Percentiles rank a stretch among this genome's conserved stretches.
Conservation (phyloP, 2,329 filamentous ascomycete species). For the Trichocomaceae sp. region DNA sequence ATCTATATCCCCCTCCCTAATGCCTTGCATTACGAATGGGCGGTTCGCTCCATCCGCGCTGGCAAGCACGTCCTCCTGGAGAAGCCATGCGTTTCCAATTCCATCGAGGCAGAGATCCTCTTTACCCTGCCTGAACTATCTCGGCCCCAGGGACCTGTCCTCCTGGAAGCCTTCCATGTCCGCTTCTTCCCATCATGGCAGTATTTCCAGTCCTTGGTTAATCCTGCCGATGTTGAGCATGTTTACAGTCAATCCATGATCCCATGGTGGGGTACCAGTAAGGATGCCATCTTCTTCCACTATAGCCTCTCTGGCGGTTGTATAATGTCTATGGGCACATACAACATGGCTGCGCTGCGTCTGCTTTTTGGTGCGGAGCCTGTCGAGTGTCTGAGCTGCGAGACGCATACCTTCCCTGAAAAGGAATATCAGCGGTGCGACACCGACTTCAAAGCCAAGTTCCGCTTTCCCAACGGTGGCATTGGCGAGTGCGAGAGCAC, state of each 20-base stretch:
- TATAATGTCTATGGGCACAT: constrained; percentile 29
- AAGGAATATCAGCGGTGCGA: constrained; percentile 35
- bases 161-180: constrained; percentile 48
- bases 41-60: constrained; percentile 41
- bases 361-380: constrained; percentile 25
- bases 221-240: constrained; percentile 33
- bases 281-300: constrained; percentile 41
- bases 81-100: constrained; percentile 44
- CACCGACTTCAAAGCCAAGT: constrained; percentile 29
- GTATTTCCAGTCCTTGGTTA: constrained; percentile 35
- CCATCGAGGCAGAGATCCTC: constrained; percentile 38
- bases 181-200: constrained; percentile 45
- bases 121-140: constrained; percentile 30
- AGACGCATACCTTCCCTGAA: constrained; percentile 20
- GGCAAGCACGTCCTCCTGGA: constrained; percentile 50
- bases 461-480: constrained; percentile 36
- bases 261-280: constrained; percentile 25
- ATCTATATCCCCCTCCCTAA: constrained; percentile 46
- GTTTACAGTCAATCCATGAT: constrained; percentile 26
- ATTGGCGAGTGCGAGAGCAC: constrained; percentile 28
- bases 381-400: constrained; percentile 32
- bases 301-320: constrained; percentile 39
- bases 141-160: constrained; percentile 32
- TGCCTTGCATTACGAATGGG: constrained; percentile 37
- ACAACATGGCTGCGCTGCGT: constrained; percentile 34